phyloP scores from a whole-genome alignment of 176 grass and related monocot genomes.

The Oryza meyeriana region DNA sequence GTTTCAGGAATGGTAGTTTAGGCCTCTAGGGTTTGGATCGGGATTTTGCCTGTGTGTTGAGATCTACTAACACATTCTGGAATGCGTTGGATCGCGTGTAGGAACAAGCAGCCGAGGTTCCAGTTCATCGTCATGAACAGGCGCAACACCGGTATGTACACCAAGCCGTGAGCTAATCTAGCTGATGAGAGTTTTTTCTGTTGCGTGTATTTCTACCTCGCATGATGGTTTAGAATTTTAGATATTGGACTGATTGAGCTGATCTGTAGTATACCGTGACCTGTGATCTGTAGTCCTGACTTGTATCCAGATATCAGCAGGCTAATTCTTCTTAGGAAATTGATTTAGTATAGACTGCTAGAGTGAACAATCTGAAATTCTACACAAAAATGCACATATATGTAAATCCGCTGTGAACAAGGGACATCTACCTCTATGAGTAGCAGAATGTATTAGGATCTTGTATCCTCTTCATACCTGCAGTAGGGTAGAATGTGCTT shows the following conservation, averaged over 20 bases:
- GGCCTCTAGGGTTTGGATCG: slow-evolving; percentile 21
- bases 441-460: not conserved
- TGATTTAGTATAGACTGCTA: not conserved
- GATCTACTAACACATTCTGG: slow-evolving; percentile 29
- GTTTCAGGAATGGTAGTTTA: not conserved
- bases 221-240: not conserved
- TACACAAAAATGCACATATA: not conserved
- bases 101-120: slow-evolving; percentile 71
- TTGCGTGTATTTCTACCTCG: not conserved
- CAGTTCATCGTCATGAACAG: slow-evolving; percentile 93
- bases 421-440: not conserved
- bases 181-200: not conserved
- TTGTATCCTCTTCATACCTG: not conserved
- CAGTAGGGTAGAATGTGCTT: not conserved
- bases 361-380: not conserved
- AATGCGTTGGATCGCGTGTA: slow-evolving; percentile 34
- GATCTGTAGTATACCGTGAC: not conserved
- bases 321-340: not conserved
- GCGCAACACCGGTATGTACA: slow-evolving; percentile 56
- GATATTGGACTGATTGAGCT: not conserved
- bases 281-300: not conserved
- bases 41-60: not conserved
- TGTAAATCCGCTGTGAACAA: not conserved
- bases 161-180: slow-evolving; percentile 11
- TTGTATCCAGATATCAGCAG: not conserved